Evolutionary conservation across 306 rosid species (phyloP).

Genomic region (Sicyos edulis): DNA sequence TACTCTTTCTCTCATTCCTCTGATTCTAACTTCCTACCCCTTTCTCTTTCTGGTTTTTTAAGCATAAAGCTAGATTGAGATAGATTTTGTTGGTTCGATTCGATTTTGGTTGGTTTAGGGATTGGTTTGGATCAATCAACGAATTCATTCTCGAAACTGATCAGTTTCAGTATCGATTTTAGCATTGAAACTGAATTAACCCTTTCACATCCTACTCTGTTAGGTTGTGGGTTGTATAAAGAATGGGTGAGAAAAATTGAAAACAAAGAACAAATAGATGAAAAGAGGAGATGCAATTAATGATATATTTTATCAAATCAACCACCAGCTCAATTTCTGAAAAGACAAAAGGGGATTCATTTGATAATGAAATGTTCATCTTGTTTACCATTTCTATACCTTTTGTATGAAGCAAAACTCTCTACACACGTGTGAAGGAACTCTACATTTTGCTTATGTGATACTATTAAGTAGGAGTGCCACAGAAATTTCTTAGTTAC

Average conservation of each 20-base stretch:
- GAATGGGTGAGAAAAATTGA: not conserved
- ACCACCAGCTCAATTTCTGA: too few species aligned
- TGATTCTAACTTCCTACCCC: too few species aligned
- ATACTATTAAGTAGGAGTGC: too few species aligned
- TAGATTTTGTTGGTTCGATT: not conserved
- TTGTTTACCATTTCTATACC: too few species aligned
- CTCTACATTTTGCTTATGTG: too few species aligned
- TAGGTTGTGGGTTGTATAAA: not conserved
- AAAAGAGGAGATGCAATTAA: not conserved
- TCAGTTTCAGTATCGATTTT: not conserved
- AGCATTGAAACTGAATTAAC: not conserved
- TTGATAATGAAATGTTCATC: too few species aligned
- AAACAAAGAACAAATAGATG: not conserved
- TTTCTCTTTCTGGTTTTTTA: not conserved
- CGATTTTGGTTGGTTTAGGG: not conserved
- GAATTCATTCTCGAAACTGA: not conserved
- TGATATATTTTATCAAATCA: too few species aligned
- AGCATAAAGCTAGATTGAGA: not conserved
- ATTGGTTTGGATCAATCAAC: not conserved
- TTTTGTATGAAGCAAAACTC: too few species aligned
- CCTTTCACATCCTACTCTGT: not conserved
- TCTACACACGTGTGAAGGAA: too few species aligned
- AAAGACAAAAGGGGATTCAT: too few species aligned
- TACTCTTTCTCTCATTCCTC: not conserved
- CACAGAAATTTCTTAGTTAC: too few species aligned